Conservation (phyloP, 164 flowering plant genomes). For the Brasenia schreberi region DNA sequence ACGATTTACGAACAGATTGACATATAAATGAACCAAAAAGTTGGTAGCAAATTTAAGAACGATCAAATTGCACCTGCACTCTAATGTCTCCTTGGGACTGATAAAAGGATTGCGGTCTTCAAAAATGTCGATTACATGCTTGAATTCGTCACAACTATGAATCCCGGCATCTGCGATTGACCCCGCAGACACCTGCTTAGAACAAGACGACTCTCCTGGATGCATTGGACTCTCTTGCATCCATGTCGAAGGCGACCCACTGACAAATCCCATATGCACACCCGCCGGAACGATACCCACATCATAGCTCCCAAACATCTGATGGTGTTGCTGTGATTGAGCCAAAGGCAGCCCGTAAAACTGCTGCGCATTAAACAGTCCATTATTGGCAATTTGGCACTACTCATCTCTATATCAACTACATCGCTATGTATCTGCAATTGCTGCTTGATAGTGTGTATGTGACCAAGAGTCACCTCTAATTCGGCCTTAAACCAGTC, state of each 20-base stretch:
- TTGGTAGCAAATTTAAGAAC: too few species aligned
- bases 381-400: too few species aligned
- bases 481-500: slow-evolving; percentile 1
- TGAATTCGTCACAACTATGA: neutral
- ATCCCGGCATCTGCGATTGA: neutral
- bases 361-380: neutral
- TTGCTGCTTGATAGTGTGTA: neutral
- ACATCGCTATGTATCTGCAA: neutral
- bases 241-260: neutral
- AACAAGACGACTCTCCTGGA: neutral
- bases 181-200: neutral
- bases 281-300: neutral
- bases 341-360: neutral
- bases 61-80: neutral
- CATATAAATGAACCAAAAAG: too few species aligned
- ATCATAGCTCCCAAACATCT: neutral
- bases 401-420: neutral
- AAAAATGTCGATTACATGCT: neutral
- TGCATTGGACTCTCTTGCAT: neutral
- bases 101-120: neutral
- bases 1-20: too few species aligned
- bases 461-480: neutral
- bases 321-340: neutral
- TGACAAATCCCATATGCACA: neutral
- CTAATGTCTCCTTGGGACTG: neutral